phyloP scores from a whole-genome alignment of 495 filamentous ascomycete species.

The Staphylotrichum longicolle region DNA sequence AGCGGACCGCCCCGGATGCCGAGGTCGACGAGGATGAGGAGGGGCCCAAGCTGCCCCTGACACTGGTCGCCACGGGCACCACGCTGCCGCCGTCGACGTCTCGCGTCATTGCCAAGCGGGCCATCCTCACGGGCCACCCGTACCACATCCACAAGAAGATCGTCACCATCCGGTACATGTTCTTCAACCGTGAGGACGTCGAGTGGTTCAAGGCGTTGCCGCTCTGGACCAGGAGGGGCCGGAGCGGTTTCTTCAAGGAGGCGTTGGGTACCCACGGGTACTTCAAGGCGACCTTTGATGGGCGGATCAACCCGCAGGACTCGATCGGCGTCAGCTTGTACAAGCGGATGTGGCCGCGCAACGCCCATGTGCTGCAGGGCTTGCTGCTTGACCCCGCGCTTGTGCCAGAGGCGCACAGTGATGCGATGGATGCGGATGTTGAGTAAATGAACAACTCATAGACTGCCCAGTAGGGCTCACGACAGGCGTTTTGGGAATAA shows the following conservation, averaged over 20 bases:
- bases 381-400: conserved; percentile 35
- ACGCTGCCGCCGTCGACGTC: conserved; percentile 71
- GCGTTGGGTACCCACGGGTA: conserved; percentile 94
- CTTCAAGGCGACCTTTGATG: conserved; percentile 98
- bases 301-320: conserved; percentile 90
- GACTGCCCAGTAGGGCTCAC: conserved; percentile 16
- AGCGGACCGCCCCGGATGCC: conserved; percentile 42
- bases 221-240: conserved; percentile 87
- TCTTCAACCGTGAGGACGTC: conserved; percentile 94
- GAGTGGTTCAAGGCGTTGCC: conserved; percentile 95
- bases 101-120: conserved; percentile 87
- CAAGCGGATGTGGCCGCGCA: conserved; percentile 86
- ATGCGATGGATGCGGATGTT: conserved; percentile 44
- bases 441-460: conserved; percentile 18
- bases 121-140: conserved; percentile 92
- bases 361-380: conserved; percentile 53
- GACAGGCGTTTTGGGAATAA: conserved; percentile 19
- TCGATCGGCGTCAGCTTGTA: conserved; percentile 88
- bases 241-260: conserved; percentile 89
- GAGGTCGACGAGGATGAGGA: conserved; percentile 28
- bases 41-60: conserved; percentile 43
- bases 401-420: conserved; percentile 16
- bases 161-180: conserved; percentile 98
- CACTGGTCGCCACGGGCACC: conserved; percentile 81
- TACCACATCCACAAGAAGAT: conserved; percentile 98